Percentiles rank a stretch among this genome's conserved stretches.
Evolutionary conservation across 2,329 filamentous ascomycete genomes (phyloP).

Genomic region (Orbilia ellipsospora): DNA sequence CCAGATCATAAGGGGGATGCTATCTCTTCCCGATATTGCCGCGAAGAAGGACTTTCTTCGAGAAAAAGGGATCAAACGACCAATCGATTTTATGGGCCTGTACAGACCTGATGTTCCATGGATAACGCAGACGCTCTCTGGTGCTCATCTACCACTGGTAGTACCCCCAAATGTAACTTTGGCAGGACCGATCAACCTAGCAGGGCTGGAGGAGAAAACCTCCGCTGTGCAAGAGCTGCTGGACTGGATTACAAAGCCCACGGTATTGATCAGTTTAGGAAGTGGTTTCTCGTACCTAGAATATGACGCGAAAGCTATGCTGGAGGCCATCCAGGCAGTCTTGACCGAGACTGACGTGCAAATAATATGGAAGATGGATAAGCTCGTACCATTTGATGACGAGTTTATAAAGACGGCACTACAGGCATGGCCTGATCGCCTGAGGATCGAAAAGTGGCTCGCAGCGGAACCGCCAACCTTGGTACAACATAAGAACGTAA

Average conservation of each 20-base stretch:
- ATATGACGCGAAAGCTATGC: slow-evolving; percentile 59
- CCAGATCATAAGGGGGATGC: slow-evolving; percentile 28
- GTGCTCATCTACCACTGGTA: slow-evolving; percentile 58
- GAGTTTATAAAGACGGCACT: neutral
- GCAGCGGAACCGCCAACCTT: slow-evolving; percentile 1
- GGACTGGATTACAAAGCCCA: slow-evolving; percentile 57
- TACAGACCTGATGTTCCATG: slow-evolving; percentile 57
- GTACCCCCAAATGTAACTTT: slow-evolving; percentile 56
- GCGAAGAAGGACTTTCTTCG: slow-evolving; percentile 31
- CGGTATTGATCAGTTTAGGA: slow-evolving; percentile 60
- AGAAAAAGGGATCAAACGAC: slow-evolving; percentile 58
- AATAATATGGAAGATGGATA: slow-evolving; percentile 61
- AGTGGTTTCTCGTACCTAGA: slow-evolving; percentile 57
- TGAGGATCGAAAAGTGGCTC: slow-evolving; percentile 16
- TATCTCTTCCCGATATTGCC: slow-evolving; percentile 29
- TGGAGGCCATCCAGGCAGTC: slow-evolving; percentile 56
- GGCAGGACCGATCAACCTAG: slow-evolving; percentile 57
- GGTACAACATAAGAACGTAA: slow-evolving; percentile 2
- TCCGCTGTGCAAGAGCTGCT: slow-evolving; percentile 58
- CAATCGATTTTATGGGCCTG: slow-evolving; percentile 56
- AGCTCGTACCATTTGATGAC: slow-evolving; percentile 8
- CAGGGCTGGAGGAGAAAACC: slow-evolving; percentile 36
- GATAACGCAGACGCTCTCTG: slow-evolving; percentile 59
- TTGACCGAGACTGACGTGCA: slow-evolving; percentile 58
- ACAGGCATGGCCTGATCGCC: neutral